Evolutionary conservation across 2,329 filamentous ascomycete species (phyloP), one percentile per base, ranked within the genome.

Genomic region (Colletotrichum melonis): DNA sequence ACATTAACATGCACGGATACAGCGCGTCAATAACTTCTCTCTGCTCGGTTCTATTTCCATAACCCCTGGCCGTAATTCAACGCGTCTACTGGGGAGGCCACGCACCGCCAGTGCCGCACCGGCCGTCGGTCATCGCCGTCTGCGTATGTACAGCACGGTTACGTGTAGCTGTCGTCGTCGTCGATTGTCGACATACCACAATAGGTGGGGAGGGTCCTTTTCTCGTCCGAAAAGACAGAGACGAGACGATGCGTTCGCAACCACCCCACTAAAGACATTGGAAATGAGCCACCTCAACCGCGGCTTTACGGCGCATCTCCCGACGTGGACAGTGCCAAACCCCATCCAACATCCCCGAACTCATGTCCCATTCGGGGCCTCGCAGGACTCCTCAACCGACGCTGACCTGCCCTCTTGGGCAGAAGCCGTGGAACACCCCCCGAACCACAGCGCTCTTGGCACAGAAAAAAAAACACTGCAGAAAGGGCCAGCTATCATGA

Each of bases 241-340:
- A 22, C 42, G 49, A 24, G 46, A 24, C 68, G 38, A 42, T 42
- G 38, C 68, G 63, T 57, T 55, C 42, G 46, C 30, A 32, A n/a
- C 28, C 54, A 26, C 63, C 42, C 30, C 56, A 11, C 55, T 14
- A 49, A 49, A 49, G 42, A n/a, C 19, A 19, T 49, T 49, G 5
- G 30, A 4, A 3, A 9, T 49, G 28, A 35, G 22, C 38, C 24
- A 54, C 14, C 24, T 70, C 5, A 35, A 35, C 67, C 63, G 68
- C 63, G 46, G 63, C 46, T 42, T 56, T 26, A 28, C 46, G 68
- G 63, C 58, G 38, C 56, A 71, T 38, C 63, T 54, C 32, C 69
- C 69, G 56, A 68, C 35, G 63, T 55, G 49, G 28, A 64, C 26
- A 32, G 62, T 35, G 28, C 62, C 35, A 35, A 32, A 11, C 19